Conservation (phyloP, 352 stramenopile species). For the Globisporangium emineosum region DNA sequence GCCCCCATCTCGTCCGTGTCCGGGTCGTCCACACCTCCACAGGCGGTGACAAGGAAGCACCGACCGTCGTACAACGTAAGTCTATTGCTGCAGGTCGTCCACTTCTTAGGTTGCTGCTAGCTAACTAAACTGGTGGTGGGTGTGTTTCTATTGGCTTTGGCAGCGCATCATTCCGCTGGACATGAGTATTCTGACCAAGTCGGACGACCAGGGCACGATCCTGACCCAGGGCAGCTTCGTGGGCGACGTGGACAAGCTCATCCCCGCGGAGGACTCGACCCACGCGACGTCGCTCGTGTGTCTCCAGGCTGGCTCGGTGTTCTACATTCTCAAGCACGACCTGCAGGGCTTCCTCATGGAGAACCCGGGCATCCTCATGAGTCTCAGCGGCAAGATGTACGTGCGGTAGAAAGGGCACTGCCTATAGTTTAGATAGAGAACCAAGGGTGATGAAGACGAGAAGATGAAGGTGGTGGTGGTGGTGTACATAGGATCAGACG, state of each 20-base stretch:
- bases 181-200: slow-evolving; percentile 43
- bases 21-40: slow-evolving; percentile 16
- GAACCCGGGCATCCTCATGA: slow-evolving; percentile 75
- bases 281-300: slow-evolving; percentile 65
- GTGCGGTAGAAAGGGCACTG: slow-evolving; percentile 25
- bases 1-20: neutral
- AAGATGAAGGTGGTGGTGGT: neutral
- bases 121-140: slow-evolving; percentile 14
- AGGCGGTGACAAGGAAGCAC: slow-evolving; percentile 32
- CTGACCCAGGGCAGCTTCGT: slow-evolving; percentile 60
- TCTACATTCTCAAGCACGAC: slow-evolving; percentile 64
- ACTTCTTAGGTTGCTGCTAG: neutral
- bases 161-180: slow-evolving; percentile 63
- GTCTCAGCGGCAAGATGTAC: slow-evolving; percentile 57
- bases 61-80: slow-evolving; percentile 57
- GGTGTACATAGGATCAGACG: neutral
- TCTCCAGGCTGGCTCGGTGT: slow-evolving; percentile 47
- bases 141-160: neutral
- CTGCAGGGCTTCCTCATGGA: slow-evolving; percentile 67
- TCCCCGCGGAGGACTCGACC: slow-evolving; percentile 40
- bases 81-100: neutral
- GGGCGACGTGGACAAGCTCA: slow-evolving; percentile 71
- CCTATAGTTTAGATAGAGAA: slow-evolving; percentile 11
- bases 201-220: slow-evolving; percentile 36
- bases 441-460: neutral